Evolutionary conservation across 1,139 yeast genomes (phyloP).

Genomic region (Hyphopichia burtonii): DNA sequence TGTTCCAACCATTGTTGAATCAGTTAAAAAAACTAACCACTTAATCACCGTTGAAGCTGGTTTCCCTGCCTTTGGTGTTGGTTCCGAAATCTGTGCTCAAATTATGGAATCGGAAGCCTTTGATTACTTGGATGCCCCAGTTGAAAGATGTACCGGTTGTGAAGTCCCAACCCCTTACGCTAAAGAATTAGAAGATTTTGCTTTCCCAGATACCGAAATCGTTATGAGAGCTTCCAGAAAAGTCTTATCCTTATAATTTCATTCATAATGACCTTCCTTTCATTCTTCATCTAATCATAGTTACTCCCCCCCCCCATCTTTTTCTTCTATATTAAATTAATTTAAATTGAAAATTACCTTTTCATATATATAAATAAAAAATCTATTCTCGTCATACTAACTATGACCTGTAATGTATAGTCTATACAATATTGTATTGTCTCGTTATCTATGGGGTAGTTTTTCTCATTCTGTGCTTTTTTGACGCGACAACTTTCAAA

Average conservation of each 20-base stretch:
- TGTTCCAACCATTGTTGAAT: constrained; percentile 76
- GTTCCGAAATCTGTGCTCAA: constrained; percentile 97
- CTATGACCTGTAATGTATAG: background rate
- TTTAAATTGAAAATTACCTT: background rate
- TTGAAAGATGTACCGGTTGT: constrained; percentile 98
- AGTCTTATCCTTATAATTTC: constrained; percentile 67
- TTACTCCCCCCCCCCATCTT: no score
- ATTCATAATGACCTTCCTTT: background rate
- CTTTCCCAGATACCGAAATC: constrained; percentile 95
- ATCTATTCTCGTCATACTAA: background rate
- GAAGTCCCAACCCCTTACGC: constrained; percentile 99
- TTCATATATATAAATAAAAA: background rate
- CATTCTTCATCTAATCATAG: constrained; percentile 1
- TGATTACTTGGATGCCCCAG: constrained; percentile 98
- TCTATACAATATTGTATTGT: background rate
- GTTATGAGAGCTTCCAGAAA: constrained; percentile 89
- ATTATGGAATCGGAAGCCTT: constrained; percentile 98
- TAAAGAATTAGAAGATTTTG: constrained; percentile 92
- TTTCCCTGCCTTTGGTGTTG: constrained; percentile 98
- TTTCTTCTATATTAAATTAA: background rate
- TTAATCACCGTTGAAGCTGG: constrained; percentile 95
- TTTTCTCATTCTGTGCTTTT: background rate
- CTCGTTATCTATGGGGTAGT: background rate
- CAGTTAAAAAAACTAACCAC: constrained; percentile 96
- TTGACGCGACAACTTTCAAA: no score